Conservation (phyloP, 148 eudicot genomes). For the Cornus suecica region DNA sequence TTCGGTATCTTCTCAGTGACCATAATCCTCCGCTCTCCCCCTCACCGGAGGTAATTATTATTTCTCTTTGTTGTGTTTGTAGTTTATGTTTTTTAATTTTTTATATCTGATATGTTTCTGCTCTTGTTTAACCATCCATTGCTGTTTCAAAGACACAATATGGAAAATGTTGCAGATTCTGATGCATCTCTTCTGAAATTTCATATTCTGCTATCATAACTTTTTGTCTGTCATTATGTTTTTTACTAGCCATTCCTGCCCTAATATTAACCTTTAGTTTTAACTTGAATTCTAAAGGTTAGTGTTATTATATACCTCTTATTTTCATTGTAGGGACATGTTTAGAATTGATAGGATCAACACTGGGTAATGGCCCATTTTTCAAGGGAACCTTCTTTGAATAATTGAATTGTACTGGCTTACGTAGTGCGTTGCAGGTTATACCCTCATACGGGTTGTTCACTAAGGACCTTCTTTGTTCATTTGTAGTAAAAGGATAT, state of each 20-base stretch:
- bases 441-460: constrained; percentile 4
- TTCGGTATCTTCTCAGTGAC: constrained; percentile 51
- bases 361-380: not conserved
- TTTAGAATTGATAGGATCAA: not conserved
- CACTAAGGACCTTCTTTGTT: not conserved
- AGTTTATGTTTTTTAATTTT: not conserved
- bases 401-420: not conserved
- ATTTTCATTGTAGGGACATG: not conserved
- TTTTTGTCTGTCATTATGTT: not conserved
- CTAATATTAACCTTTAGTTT: not conserved
- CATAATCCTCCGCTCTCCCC: constrained; percentile 42
- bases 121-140: not conserved
- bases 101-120: not conserved
- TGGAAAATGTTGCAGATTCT: too few species aligned
- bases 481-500: not conserved
- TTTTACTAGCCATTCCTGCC: not conserved
- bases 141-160: not conserved
- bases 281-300: not conserved
- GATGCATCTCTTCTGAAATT: not conserved
- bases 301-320: not conserved
- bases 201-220: not conserved
- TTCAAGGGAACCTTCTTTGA: not conserved
- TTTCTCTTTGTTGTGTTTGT: not conserved
- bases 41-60: constrained; percentile 25
- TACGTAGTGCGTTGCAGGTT: constrained; percentile 11